Percentiles rank a stretch among this genome's conserved stretches.
phyloP scores from a whole-genome alignment of 164 flowering plant genomes.

The Aristolochia contorta region DNA sequence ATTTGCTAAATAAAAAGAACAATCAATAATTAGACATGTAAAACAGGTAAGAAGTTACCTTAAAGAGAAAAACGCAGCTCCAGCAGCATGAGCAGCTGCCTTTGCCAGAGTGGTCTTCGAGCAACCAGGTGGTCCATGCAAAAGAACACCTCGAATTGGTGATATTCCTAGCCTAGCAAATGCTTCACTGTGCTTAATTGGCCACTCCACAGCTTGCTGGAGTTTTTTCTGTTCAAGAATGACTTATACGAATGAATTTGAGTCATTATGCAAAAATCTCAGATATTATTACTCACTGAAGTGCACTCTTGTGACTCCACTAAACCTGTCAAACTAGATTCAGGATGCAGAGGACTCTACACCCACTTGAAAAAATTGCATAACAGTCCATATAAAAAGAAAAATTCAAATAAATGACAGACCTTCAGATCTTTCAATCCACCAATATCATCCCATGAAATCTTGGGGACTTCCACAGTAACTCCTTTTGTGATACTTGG shows the following conservation, averaged over 20 bases:
- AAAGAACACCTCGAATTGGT: constrained; percentile 77
- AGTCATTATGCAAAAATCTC: too few relatives aligned
- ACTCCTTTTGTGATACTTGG: constrained; percentile 96
- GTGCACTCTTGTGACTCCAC: too few relatives aligned
- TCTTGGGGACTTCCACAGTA: constrained; percentile 79
- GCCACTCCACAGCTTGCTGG: constrained; percentile 97
- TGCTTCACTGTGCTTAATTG: constrained; percentile 69
- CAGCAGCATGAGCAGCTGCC: constrained; percentile 96
- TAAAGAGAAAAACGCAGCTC: constrained; percentile 81
- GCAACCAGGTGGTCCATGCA: constrained; percentile 99
- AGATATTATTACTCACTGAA: too few relatives aligned
- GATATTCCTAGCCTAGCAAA: constrained; percentile 72
- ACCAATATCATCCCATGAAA: constrained; percentile 94
- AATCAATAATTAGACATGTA: not conserved
- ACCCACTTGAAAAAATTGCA: not conserved
- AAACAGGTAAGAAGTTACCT: constrained; percentile 30
- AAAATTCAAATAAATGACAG: constrained; percentile 1
- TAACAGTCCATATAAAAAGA: not conserved
- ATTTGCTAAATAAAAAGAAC: too few relatives aligned
- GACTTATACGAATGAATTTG: not conserved
- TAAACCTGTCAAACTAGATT: too few relatives aligned
- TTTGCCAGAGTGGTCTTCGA: constrained; percentile 95
- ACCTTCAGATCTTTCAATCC: constrained; percentile 88
- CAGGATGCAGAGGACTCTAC: too few relatives aligned
- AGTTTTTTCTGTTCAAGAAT: constrained; percentile 61